Conservation (phyloP, 1,284 basidiomycete species). For the Ceratobasidium sp. region DNA sequence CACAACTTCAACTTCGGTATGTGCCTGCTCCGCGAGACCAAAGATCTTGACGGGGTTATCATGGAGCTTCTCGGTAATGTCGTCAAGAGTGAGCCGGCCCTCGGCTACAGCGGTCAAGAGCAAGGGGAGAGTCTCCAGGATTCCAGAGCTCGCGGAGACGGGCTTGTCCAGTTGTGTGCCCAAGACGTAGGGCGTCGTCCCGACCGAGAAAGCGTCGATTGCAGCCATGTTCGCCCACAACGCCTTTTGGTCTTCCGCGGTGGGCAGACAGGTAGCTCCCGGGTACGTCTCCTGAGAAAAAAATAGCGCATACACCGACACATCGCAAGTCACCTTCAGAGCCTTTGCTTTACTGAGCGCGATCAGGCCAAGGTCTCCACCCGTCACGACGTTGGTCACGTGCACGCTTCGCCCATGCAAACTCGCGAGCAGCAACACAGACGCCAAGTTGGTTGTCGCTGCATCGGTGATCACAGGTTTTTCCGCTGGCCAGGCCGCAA, state of each 20-base stretch:
- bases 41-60: constrained; percentile 96
- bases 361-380: constrained; percentile 92
- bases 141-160: constrained; percentile 79
- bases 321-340: constrained; percentile 96
- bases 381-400: constrained; percentile 90
- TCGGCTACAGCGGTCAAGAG: constrained; percentile 88
- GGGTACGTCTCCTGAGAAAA: constrained; percentile 84
- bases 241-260: constrained; percentile 80
- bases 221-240: constrained; percentile 88
- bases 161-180: constrained; percentile 74
- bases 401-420: constrained; percentile 92
- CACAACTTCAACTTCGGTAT: constrained; percentile 94
- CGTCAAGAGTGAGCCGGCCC: constrained; percentile 83
- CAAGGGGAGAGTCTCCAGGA: constrained; percentile 89
- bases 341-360: constrained; percentile 94
- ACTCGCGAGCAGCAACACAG: constrained; percentile 91
- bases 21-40: constrained; percentile 83
- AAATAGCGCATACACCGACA: constrained; percentile 93
- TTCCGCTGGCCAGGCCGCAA: constrained; percentile 89
- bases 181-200: constrained; percentile 83
- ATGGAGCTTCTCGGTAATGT: constrained; percentile 82
- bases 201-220: constrained; percentile 94
- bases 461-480: constrained; percentile 96
- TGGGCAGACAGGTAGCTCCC: constrained; percentile 74
- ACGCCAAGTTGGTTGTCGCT: constrained; percentile 91